phyloP scores from a whole-genome alignment of 116 monocot species.

The Zostera marina region DNA sequence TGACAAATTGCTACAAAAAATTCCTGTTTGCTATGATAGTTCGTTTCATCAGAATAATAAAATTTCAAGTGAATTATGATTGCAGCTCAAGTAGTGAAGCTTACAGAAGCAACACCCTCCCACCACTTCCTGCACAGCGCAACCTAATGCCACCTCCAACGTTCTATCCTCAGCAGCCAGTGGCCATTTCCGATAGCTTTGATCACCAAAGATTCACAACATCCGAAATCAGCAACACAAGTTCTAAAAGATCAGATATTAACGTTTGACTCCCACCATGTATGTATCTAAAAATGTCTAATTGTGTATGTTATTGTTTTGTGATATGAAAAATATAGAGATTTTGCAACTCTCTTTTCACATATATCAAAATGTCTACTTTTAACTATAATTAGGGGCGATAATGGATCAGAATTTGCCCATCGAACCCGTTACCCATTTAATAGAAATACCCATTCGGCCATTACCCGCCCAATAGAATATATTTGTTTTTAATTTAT shows the following conservation, averaged over 20 bases:
- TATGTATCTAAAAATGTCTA: background rate
- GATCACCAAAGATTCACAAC: constrained; percentile 31
- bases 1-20: too few species aligned
- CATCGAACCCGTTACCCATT: too few species aligned
- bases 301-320: background rate
- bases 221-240: constrained; percentile 18
- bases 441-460: too few species aligned
- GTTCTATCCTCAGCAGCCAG: constrained; percentile 77
- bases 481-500: too few species aligned
- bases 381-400: background rate
- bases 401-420: too few species aligned
- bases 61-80: background rate
- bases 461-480: too few species aligned
- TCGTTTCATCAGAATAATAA: background rate
- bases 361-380: too few species aligned
- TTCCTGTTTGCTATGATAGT: background rate
- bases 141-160: constrained; percentile 73
- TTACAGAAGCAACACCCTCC: constrained; percentile 44
- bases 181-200: constrained; percentile 38
- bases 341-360: background rate
- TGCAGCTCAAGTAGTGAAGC: constrained; percentile 34
- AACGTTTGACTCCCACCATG: constrained; percentile 48
- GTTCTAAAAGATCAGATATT: constrained; percentile 47
- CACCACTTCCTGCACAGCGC: constrained; percentile 70
- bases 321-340: background rate